A percentile compares a stretch with the other conserved stretches of the same genome.
phyloP scores from a whole-genome alignment of 306 rosid genomes.

The Fragaria nilgerrensis region DNA sequence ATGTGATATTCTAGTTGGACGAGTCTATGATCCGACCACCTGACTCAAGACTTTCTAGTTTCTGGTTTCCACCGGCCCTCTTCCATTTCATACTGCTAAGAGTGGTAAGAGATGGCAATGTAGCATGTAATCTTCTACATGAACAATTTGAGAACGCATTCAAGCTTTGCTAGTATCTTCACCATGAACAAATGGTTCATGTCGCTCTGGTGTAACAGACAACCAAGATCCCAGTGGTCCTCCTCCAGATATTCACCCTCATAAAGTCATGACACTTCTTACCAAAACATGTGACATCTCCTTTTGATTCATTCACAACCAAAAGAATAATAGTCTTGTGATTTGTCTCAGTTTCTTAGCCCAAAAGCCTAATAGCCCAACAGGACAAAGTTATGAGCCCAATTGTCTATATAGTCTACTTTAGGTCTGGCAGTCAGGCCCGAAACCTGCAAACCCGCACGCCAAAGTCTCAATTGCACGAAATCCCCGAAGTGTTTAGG shows the following conservation, averaged over 20 bases:
- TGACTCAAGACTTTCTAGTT: too few species aligned
- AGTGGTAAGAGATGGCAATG: not conserved
- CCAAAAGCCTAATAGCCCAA: not conserved
- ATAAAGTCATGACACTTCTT: too few species aligned
- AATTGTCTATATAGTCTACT: not conserved
- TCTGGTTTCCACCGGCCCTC: not conserved
- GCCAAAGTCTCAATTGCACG: too few species aligned
- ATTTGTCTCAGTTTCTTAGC: not conserved
- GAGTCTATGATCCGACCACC: not conserved
- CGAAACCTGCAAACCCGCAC: too few species aligned
- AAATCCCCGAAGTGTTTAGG: too few species aligned
- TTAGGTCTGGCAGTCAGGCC: too few species aligned
- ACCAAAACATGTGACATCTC: not conserved
- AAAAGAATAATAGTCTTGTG: not conserved
- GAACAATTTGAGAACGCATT: not conserved
- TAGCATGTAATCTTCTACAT: not conserved
- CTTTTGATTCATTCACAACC: not conserved
- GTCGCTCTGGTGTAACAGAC: conserved; percentile 10
- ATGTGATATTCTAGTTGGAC: too few species aligned
- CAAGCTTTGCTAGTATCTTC: conserved; percentile 6
- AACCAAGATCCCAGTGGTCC: conserved; percentile 14
- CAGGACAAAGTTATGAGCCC: not conserved
- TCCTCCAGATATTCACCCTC: not conserved
- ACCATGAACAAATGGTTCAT: conserved; percentile 14
- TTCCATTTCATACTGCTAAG: not conserved